These are phyloP conservation scores for Triangularia verruculosa DNA, from an alignment of 2,329 filamentous ascomycete genomes.

Conservation along the genomic window DNA sequence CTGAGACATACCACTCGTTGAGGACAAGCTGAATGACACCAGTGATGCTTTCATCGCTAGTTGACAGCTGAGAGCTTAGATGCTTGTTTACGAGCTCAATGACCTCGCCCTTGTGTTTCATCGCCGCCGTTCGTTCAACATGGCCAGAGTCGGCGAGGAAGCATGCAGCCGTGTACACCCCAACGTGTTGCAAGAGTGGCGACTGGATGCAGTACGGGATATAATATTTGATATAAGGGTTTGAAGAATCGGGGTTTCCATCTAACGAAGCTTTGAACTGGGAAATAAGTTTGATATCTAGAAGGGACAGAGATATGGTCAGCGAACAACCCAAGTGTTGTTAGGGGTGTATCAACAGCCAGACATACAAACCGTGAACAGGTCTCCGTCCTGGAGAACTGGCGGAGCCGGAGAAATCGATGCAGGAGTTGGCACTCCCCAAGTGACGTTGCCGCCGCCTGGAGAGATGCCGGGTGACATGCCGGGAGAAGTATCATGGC, in stretches of 20 bases:
- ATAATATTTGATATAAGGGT: slow-evolving; percentile 47
- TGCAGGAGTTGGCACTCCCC: too few species aligned
- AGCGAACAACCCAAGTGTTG: too few species aligned
- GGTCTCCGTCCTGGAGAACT: slow-evolving; percentile 41
- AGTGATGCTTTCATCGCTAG: slow-evolving; percentile 46
- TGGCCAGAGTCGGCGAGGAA: slow-evolving; percentile 50
- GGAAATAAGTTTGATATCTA: slow-evolving; percentile 48
- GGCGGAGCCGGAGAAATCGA: too few species aligned
- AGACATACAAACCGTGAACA: slow-evolving; percentile 48
- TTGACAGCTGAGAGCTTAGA: slow-evolving; percentile 37
- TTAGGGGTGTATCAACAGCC: too few species aligned
- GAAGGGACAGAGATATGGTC: background rate
- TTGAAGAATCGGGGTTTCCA: slow-evolving; percentile 43
- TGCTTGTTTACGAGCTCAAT: slow-evolving; percentile 48
- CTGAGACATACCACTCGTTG: slow-evolving; percentile 47
- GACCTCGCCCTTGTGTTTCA: slow-evolving; percentile 42
- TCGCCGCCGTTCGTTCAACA: slow-evolving; percentile 42
- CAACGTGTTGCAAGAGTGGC: slow-evolving; percentile 47
- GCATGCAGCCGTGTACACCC: slow-evolving; percentile 50
- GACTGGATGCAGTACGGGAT: slow-evolving; percentile 48
- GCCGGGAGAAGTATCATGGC: background rate
- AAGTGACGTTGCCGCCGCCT: slow-evolving; percentile 6
- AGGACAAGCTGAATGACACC: slow-evolving; percentile 48
- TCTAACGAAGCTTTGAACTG: slow-evolving; percentile 52
- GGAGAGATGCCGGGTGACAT: background rate